Conservation (phyloP, 345 rosid species). For the Linum tenue region DNA sequence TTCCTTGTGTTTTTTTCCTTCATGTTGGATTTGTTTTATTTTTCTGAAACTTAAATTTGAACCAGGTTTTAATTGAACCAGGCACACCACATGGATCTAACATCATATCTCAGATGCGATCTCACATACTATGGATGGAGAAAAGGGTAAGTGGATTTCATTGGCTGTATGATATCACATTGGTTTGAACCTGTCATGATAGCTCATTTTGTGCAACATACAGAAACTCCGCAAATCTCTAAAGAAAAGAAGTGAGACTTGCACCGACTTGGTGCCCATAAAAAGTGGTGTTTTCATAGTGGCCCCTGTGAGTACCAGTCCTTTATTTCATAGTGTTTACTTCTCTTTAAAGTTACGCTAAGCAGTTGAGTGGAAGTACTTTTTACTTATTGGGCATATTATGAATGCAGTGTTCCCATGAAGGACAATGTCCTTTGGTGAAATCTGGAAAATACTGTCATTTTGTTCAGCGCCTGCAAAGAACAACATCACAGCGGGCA, state of each 20-base stretch:
- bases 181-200: neutral
- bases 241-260: conserved; percentile 24
- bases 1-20: neutral
- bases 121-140: conserved; percentile 97
- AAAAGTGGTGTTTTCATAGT: conserved; percentile 68
- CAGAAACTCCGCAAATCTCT: conserved; percentile 62
- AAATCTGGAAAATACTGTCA: conserved; percentile 83
- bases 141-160: conserved; percentile 45
- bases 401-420: conserved; percentile 79
- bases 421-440: conserved; percentile 76
- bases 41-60: conserved; percentile 5
- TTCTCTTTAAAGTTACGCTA: neutral
- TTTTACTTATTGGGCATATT: conserved; percentile 2
- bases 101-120: conserved; percentile 88
- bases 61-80: conserved; percentile 85
- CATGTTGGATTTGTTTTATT: neutral
- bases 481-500: conserved; percentile 84
- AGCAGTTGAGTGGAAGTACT: too few relatives aligned
- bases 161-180: too few relatives aligned
- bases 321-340: neutral
- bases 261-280: conserved; percentile 46
- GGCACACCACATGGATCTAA: conserved; percentile 92
- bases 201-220: neutral
- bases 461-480: conserved; percentile 85
- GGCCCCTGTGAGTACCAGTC: conserved; percentile 72